Conservation (phyloP, 2,329 filamentous ascomycete genomes). For the Trichoderma atroviride region DNA sequence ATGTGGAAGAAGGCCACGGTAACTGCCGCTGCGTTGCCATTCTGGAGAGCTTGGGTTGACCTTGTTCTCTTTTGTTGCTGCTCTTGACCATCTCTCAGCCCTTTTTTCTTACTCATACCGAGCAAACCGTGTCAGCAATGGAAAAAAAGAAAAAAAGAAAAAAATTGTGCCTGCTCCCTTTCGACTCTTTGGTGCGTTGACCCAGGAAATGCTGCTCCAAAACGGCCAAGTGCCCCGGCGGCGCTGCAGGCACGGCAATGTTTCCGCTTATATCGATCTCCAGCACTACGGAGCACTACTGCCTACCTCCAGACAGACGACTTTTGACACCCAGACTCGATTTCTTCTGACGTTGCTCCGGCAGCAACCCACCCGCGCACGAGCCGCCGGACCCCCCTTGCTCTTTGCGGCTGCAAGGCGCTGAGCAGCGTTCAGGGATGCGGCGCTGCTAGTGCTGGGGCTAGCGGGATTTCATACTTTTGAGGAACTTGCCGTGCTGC, state of each 20-base stretch:
- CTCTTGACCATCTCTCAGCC: neutral
- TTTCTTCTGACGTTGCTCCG: neutral
- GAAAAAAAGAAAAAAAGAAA: neutral
- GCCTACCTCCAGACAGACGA: neutral
- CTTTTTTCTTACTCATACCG: neutral
- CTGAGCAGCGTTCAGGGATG: constrained; percentile 1
- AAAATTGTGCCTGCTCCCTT: neutral
- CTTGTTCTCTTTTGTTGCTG: neutral
- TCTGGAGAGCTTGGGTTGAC: neutral
- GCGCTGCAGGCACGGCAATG: neutral
- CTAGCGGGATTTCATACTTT: neutral
- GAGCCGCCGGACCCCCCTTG: neutral
- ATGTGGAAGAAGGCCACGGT: neutral
- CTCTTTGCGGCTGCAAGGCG: constrained; percentile 7
- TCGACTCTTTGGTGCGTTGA: too few relatives aligned
- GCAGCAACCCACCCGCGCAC: neutral
- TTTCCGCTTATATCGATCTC: neutral
- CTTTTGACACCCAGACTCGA: too few relatives aligned
- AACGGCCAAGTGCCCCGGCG: neutral
- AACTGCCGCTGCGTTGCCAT: neutral
- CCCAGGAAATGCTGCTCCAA: neutral
- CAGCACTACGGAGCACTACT: neutral
- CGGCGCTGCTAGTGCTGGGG: neutral
- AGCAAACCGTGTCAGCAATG: neutral
- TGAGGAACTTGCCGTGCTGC: neutral